These are phyloP conservation scores for Albophoma yamanashiensis DNA, from an alignment of 2,329 filamentous ascomycete species.

Conservation along the genomic window DNA sequence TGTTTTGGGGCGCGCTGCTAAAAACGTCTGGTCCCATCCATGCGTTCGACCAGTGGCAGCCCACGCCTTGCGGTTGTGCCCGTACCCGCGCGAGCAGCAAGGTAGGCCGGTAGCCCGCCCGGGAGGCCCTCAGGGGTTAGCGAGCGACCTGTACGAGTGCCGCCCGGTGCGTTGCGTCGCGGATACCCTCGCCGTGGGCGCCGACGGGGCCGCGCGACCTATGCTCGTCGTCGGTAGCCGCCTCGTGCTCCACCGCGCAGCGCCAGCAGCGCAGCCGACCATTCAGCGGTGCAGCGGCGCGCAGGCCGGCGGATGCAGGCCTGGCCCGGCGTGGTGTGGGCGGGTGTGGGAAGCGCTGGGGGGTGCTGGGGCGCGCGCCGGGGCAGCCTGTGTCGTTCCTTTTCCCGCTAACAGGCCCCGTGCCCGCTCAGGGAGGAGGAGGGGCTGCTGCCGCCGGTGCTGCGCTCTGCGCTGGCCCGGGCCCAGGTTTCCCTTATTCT, in stretches of 20 bases:
- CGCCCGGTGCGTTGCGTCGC: not conserved
- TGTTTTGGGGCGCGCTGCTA: not conserved
- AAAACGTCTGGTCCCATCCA: not conserved
- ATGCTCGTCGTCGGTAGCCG: not conserved
- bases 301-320: not conserved
- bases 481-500: slow-evolving; percentile 8
- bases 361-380: not conserved
- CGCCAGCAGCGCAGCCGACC: not conserved
- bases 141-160: not conserved
- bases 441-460: not conserved
- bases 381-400: not conserved
- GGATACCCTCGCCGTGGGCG: not conserved
- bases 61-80: too few relatives aligned
- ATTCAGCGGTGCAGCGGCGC: not conserved
- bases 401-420: not conserved
- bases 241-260: not conserved
- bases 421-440: not conserved
- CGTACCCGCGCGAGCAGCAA: too few relatives aligned
- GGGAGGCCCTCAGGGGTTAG: not conserved
- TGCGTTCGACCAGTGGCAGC: not conserved
- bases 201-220: not conserved
- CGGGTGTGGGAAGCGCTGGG: not conserved
- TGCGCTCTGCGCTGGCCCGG: not conserved
- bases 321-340: not conserved
- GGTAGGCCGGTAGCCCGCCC: not conserved